These are phyloP conservation scores for Erucastrum elatum DNA, from an alignment of 345 rosid genomes.

Conservation along the genomic window DNA sequence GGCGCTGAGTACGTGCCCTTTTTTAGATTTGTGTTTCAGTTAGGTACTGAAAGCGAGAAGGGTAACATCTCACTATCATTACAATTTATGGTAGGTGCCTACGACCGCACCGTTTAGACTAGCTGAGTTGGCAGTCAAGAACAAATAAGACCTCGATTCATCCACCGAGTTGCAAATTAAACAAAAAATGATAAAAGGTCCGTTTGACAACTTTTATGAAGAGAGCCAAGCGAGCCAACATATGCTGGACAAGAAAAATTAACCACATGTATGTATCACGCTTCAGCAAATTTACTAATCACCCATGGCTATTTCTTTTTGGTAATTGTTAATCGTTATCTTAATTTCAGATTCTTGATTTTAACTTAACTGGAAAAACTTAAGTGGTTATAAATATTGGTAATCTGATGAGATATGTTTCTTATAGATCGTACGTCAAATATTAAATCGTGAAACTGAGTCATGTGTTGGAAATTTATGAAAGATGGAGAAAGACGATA, in stretches of 20 bases:
- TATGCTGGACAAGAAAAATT: background rate
- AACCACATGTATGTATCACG: background rate
- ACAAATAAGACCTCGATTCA: background rate
- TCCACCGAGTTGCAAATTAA: background rate
- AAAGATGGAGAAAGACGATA: background rate
- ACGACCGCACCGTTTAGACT: background rate
- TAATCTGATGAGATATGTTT: background rate
- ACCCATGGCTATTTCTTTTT: background rate
- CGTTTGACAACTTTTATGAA: background rate
- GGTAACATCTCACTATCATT: background rate
- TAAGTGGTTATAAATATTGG: background rate
- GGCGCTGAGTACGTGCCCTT: background rate
- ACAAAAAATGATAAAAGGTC: background rate
- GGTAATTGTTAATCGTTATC: no score
- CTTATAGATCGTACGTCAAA: background rate
- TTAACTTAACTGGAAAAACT: background rate
- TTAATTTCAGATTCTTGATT: background rate
- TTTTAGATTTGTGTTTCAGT: background rate
- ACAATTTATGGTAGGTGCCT: background rate
- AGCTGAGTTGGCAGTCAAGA: background rate
- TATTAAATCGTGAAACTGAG: background rate
- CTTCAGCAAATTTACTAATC: background rate
- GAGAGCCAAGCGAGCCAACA: background rate
- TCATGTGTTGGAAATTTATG: background rate
- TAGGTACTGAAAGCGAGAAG: background rate